phyloP scores from a whole-genome alignment of 805 yeast species.

The Cyberlindnera saturnus region DNA sequence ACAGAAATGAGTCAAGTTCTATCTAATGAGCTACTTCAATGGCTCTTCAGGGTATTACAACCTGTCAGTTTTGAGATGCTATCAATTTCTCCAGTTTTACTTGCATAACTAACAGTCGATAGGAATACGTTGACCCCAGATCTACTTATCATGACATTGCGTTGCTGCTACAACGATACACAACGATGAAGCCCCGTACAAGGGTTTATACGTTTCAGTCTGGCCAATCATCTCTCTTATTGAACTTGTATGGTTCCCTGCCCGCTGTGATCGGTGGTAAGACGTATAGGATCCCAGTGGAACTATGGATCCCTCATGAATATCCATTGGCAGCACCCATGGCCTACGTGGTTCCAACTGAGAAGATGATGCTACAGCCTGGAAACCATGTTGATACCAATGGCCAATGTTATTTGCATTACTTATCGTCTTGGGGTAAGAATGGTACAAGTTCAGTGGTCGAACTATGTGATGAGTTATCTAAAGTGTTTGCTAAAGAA shows the following conservation, averaged over 20 bases:
- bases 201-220: conserved; percentile 48
- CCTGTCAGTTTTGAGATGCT: conserved; percentile 30
- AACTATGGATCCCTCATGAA: conserved; percentile 69
- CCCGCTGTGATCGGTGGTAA: conserved; percentile 27
- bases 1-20: neutral
- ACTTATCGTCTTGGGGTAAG: conserved; percentile 41
- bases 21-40: conserved; percentile 35
- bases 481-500: conserved; percentile 32
- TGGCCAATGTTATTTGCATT: conserved; percentile 70
- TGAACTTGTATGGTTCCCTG: conserved; percentile 59
- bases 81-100: neutral
- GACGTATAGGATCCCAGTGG: conserved; percentile 47
- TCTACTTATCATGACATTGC: conserved; percentile 58
- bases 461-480: conserved; percentile 25
- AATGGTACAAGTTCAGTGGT: conserved; percentile 47
- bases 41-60: conserved; percentile 53
- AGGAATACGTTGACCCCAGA: conserved; percentile 55
- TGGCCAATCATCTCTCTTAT: conserved; percentile 55
- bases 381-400: conserved; percentile 63
- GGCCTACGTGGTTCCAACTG: conserved; percentile 56
- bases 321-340: conserved; percentile 69
- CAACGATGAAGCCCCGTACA: conserved; percentile 63
- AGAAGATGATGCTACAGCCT: conserved; percentile 41
- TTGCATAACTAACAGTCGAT: neutral
- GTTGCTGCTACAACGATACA: conserved; percentile 42